Base-by-base conservation (phyloP, 371 early-diverging fungal genomes). In the Mucor irregularis region DNA sequence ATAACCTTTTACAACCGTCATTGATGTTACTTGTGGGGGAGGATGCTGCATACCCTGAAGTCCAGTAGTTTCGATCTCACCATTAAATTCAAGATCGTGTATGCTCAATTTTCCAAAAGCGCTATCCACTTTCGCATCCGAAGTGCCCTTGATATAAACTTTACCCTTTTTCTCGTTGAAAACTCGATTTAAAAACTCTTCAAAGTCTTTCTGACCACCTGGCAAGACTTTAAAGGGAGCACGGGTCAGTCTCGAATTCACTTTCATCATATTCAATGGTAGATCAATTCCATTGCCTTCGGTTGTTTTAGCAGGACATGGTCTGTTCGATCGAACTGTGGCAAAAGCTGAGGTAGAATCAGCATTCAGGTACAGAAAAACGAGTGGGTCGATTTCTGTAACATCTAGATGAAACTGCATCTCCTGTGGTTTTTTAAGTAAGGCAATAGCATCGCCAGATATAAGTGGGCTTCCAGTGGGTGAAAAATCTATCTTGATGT, bases 331-430 rank as follows among this genome's bases (percentile, higher is more conserved):
- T 5, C 54, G 24, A 4, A 79, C 56, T 13, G 49, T 58, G 2
- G 73, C 76, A 58, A 79, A 79, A 2, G 80, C 73, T 14, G 47
- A 44, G 1, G 34, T 28, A 1, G 74, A 74, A 49, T 74, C 47
- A 1, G 37, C 11, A 0, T 67, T 50, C 13, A 72, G 38, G 16
- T 70, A 79, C 0, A 79, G 16, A 38, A 57, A 76, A 2, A 79
- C 76, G 10, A 35, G 30, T 0, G 80, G 76, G 10, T 61, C 38
- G 14, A 79, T 74, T 24, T 66, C 47, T 4, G 58, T 65, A 1
- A 79, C 73, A 44, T 79, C 66, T 35, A 79, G 53, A 38, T 66
- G 49, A 51, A 76, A 69, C 13, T 71, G 62, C 74, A 79, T 76
- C 49, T 74, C 76, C 2, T 61, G 51, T 8, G 80, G 80, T 29